Evolutionary conservation across 352 stramenopile species (phyloP), one percentile per base, ranked within the genome.

Genomic region (Globisporangium emineosum): DNA sequence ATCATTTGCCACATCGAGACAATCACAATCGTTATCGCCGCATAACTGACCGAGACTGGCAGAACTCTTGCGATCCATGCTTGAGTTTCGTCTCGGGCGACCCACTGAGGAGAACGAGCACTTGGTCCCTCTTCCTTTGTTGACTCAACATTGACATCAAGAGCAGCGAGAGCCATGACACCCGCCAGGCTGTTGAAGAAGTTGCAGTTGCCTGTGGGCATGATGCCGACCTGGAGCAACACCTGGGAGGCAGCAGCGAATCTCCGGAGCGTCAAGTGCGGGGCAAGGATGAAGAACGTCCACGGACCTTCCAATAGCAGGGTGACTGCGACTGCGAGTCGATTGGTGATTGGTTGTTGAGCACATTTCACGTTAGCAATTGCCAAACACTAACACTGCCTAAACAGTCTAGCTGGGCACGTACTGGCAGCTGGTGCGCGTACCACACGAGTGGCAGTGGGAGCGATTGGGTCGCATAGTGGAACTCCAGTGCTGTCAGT

Each of bases 111-210:
- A 42, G 13, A 5, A 43, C 13, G 35, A 43, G 35, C 35, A 43
- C 35, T 43, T 43, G 13, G 35, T n/a, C 33, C 33, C 10, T 40
- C 33, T 40, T 43, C 35, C 35, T 19, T 5, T 19, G 30, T 5
- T 21, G 47, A 65, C 30, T 27, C 29, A 21, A 32, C 7, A 32
- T 27, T 33, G 1, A 72, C 25, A 35, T 88, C 76, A n/a, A 88
- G 52, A 35, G 77, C 35, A 9, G 72, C 43, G 7, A 70, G 51
- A 13, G 74, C 75, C 50, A 86, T 47, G 10, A 79, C 30, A 12
- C 93, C 75, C 0, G 93, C 97, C 45, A 98, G 73, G 5, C 97
- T 6, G 72, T 98, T 98, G 80, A 98, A 98, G 59, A 97, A 98
- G 56, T 95, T 98, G 77, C 98, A 98, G 72, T 96, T 98, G 6